phyloP scores from a whole-genome alignment of 1,284 basidiomycete genomes.

The Irpex sp. region DNA sequence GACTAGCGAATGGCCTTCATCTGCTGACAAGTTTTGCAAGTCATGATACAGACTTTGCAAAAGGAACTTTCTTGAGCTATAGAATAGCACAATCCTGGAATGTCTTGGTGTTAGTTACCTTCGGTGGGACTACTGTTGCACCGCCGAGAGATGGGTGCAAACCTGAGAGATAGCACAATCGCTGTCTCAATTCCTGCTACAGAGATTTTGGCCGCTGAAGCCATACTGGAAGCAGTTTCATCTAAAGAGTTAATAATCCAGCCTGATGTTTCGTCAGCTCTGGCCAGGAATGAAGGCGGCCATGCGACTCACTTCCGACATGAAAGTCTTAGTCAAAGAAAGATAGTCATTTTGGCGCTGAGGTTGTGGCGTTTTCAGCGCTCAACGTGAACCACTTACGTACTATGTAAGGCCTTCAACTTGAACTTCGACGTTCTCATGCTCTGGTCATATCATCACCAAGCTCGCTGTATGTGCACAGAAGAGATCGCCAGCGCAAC shows the following conservation, averaged over 20 bases:
- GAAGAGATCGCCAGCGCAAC: too few relatives aligned
- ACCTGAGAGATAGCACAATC: neutral
- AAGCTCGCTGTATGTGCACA: too few relatives aligned
- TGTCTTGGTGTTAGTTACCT: neutral
- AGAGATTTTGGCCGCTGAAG: neutral
- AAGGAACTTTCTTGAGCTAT: conserved; percentile 52
- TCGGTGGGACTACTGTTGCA: too few relatives aligned
- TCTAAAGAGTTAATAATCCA: too few relatives aligned
- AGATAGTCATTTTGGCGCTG: neutral
- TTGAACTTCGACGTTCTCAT: too few relatives aligned
- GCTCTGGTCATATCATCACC: too few relatives aligned
- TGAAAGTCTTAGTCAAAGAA: neutral
- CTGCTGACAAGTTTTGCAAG: conserved; percentile 37
- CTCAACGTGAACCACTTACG: neutral
- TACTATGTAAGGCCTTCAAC: too few relatives aligned
- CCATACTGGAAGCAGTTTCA: neutral
- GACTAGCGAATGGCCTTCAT: conserved; percentile 20
- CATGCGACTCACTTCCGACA: neutral
- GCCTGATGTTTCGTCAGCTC: too few relatives aligned
- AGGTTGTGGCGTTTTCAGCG: neutral
- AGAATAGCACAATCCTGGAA: conserved; percentile 43
- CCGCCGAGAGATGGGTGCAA: too few relatives aligned
- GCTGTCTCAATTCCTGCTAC: neutral
- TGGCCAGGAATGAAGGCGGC: too few relatives aligned
- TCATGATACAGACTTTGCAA: conserved; percentile 54